These are phyloP conservation scores for Plicaturopsis crispa DNA, from an alignment of 768 basidiomycete species.

Conservation along the genomic window DNA sequence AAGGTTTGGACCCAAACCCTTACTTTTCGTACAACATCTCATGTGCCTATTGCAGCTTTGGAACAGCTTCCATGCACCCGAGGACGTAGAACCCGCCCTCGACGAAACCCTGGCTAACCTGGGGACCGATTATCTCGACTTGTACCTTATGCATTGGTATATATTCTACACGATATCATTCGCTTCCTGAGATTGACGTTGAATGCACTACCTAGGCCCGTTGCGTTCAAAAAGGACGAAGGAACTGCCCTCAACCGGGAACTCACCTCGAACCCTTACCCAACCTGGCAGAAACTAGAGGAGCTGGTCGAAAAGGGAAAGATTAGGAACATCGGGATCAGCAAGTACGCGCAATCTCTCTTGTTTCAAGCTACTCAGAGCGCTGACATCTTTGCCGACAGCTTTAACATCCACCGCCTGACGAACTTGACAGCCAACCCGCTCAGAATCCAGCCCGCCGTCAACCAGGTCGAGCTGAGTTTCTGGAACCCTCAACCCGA, in stretches of 20 bases:
- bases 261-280: constrained; percentile 64
- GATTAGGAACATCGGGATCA: constrained; percentile 72
- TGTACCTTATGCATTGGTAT: constrained; percentile 79
- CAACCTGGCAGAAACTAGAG: constrained; percentile 78
- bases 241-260: constrained; percentile 38
- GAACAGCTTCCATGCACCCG: constrained; percentile 70
- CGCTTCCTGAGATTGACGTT: not conserved
- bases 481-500: constrained; percentile 76
- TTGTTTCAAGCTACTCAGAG: not conserved
- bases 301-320: constrained; percentile 73
- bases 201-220: constrained; percentile 42
- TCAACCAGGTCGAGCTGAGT: constrained; percentile 77
- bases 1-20: constrained; percentile 25
- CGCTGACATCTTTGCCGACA: constrained; percentile 11
- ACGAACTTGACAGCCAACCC: constrained; percentile 57
- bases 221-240: constrained; percentile 55
- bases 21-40: not conserved
- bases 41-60: constrained; percentile 50
- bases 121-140: constrained; percentile 64
- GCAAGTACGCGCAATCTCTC: constrained; percentile 48
- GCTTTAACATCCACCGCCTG: constrained; percentile 60
- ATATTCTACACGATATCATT: constrained; percentile 7
- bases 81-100: constrained; percentile 59
- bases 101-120: constrained; percentile 59
- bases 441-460: constrained; percentile 52